These are phyloP conservation scores for Myriosclerotinia scirpicola DNA, from an alignment of 2,329 filamentous ascomycete genomes.

Conservation along the genomic window DNA sequence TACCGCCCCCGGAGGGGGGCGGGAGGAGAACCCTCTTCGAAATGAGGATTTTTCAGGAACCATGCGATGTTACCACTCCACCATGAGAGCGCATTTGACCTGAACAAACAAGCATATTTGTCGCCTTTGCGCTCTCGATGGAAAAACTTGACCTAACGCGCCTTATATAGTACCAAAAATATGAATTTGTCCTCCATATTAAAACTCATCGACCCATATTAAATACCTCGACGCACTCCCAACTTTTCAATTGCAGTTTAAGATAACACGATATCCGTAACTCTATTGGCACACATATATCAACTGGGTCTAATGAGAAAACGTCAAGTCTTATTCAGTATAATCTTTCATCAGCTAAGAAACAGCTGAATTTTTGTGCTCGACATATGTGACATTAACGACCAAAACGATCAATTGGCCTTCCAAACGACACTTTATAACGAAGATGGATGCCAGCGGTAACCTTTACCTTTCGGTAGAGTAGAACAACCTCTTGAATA, in stretches of 20 bases:
- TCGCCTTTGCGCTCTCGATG: constrained; percentile 11
- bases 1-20: not conserved
- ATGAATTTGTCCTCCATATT: not conserved
- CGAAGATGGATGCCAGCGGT: not conserved
- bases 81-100: constrained; percentile 2
- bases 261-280: not conserved
- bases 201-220: not conserved
- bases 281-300: too few relatives aligned
- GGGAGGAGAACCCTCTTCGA: constrained; percentile 10
- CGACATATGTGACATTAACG: too few relatives aligned
- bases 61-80: constrained; percentile 11
- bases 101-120: constrained; percentile 7
- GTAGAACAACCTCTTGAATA: not conserved
- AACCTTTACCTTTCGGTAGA: not conserved
- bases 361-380: not conserved
- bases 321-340: too few relatives aligned
- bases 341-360: not conserved
- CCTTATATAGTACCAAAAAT: constrained; percentile 1
- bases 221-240: not conserved
- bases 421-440: not conserved
- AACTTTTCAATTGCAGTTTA: not conserved
- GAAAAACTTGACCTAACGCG: not conserved
- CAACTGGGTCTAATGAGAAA: not conserved
- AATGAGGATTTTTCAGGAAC: constrained; percentile 5
- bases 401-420: not conserved